Percentiles rank a stretch among this genome's conserved stretches.
These are phyloP conservation scores for Microdochium nivale DNA, from an alignment of 2,329 filamentous ascomycete species.

Conservation along the genomic window DNA sequence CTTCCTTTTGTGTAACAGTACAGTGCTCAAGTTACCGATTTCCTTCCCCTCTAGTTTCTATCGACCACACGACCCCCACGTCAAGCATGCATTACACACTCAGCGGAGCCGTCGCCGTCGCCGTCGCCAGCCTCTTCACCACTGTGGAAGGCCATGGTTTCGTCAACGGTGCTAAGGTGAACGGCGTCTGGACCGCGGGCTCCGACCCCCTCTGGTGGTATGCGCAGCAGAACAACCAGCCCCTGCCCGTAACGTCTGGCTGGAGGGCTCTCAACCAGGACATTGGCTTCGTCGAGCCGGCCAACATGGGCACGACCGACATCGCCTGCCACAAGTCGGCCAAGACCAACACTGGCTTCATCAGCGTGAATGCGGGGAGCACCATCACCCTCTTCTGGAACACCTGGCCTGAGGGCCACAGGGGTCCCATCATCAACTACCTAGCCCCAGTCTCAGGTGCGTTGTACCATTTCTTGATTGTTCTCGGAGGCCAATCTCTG, in stretches of 20 bases:
- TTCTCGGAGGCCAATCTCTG: too few species aligned
- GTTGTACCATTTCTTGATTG: slow-evolving; percentile 4
- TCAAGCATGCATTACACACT: background rate
- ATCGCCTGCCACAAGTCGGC: slow-evolving; percentile 23
- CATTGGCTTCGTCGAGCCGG: slow-evolving; percentile 24
- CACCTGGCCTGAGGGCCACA: slow-evolving; percentile 28
- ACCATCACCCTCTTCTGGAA: slow-evolving; percentile 29
- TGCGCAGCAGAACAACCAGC: slow-evolving; percentile 7
- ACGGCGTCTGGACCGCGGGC: slow-evolving; percentile 11
- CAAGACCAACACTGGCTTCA: slow-evolving; percentile 27
- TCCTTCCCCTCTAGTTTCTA: background rate
- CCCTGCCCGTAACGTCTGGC: slow-evolving; percentile 8
- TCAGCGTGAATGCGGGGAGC: slow-evolving; percentile 24
- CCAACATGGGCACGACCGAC: slow-evolving; percentile 10
- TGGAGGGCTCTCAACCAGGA: slow-evolving; percentile 11
- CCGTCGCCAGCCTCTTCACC: background rate
- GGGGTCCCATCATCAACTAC: slow-evolving; percentile 24
- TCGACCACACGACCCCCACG: background rate
- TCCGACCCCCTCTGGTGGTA: slow-evolving; percentile 14
- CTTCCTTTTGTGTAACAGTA: background rate
- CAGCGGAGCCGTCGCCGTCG: background rate
- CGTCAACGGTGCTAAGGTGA: slow-evolving; percentile 13
- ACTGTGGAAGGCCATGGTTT: slow-evolving; percentile 8
- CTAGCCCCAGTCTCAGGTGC: slow-evolving; percentile 24
- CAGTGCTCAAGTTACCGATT: background rate